A percentile compares a stretch with the other conserved stretches of the same genome.
Evolutionary conservation across 495 filamentous ascomycete species (phyloP).

Genomic region (Hypoxylon crocopeplum): DNA sequence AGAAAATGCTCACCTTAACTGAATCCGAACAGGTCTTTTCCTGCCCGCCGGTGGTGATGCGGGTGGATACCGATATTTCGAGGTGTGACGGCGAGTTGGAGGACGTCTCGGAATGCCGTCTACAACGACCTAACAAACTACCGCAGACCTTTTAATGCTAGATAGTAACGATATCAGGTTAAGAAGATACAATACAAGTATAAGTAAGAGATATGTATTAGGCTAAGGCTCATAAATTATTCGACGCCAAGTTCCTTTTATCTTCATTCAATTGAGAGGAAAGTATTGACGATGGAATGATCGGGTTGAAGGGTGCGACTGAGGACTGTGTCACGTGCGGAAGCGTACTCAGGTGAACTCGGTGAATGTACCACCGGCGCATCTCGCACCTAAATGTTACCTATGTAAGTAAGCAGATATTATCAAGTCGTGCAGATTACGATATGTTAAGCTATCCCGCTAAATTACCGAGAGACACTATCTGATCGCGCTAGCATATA

Average conservation of each 20-base stretch:
- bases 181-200: no score
- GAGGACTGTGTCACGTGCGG: constrained; percentile 28
- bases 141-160: not conserved
- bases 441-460: not conserved
- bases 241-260: not conserved
- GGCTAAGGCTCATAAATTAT: constrained; percentile 5
- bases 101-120: constrained; percentile 25
- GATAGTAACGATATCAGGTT: constrained; percentile 2
- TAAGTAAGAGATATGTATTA: not conserved
- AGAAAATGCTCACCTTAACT: constrained; percentile 7
- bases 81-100: constrained; percentile 23
- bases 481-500: not conserved
- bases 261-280: constrained; percentile 3
- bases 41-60: constrained; percentile 36
- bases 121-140: constrained; percentile 4
- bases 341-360: constrained; percentile 7
- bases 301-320: constrained; percentile 19
- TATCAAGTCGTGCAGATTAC: not conserved
- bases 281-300: constrained; percentile 25
- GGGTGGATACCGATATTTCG: constrained; percentile 30
- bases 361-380: no score
- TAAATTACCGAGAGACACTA: not conserved
- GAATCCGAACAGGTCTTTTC: constrained; percentile 4
- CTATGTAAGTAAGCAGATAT: no score
- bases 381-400: no score